Conservation (phyloP, 2,329 filamentous ascomycete species). For the Trichoderma polysporum region DNA sequence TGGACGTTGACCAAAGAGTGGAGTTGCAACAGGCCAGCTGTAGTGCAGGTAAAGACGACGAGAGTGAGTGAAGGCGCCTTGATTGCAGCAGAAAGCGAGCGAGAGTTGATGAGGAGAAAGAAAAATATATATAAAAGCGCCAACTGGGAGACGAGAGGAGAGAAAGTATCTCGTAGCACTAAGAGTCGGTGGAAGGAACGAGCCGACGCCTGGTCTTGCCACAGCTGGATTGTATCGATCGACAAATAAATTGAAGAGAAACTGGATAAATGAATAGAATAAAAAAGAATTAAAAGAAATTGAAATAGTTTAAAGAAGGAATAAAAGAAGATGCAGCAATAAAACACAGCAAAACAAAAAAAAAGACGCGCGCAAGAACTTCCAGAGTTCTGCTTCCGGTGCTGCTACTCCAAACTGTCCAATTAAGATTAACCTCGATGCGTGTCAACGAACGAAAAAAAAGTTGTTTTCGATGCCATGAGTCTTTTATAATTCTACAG, state of each 20-base stretch:
- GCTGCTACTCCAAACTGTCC: background rate
- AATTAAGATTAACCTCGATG: background rate
- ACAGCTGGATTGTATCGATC: too few relatives aligned
- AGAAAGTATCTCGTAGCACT: background rate
- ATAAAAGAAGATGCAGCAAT: background rate
- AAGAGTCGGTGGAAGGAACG: background rate
- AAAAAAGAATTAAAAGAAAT: background rate
- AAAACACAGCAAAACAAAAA: background rate
- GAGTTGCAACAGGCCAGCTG: conserved; percentile 13
- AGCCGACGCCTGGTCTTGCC: conserved; percentile 11
- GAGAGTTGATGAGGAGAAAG: background rate
- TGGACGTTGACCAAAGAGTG: background rate
- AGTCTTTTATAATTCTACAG: background rate
- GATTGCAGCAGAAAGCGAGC: background rate
- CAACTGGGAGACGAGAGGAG: background rate
- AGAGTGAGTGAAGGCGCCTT: background rate
- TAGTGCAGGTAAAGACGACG: background rate
- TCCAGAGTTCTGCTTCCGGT: conserved; percentile 18
- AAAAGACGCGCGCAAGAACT: conserved; percentile 10
- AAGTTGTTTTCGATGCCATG: background rate
- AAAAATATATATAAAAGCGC: background rate
- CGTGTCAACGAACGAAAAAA: background rate
- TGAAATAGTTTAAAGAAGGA: background rate
- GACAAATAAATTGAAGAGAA: too few relatives aligned
- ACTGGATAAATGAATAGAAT: background rate